Percentiles rank a stretch among this genome's conserved stretches.
These are phyloP conservation scores for Verticillium longisporum DNA, from an alignment of 2,329 filamentous ascomycete genomes.

Conservation along the genomic window DNA sequence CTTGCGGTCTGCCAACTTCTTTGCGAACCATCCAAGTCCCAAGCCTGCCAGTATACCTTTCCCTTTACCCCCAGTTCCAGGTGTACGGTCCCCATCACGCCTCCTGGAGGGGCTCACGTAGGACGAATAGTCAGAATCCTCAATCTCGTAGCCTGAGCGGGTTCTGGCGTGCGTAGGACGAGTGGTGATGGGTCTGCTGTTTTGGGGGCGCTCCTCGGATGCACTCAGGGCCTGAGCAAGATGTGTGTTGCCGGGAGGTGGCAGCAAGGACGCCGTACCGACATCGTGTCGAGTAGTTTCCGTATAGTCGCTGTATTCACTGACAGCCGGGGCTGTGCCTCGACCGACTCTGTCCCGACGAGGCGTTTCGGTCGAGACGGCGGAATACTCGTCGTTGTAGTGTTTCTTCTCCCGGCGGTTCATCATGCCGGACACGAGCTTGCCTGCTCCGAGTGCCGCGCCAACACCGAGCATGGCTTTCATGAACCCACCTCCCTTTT, in stretches of 20 bases:
- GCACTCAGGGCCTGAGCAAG: slow-evolving; percentile 38
- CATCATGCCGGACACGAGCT: slow-evolving; percentile 52
- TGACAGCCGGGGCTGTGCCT: slow-evolving; percentile 31
- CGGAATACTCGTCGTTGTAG: slow-evolving; percentile 56
- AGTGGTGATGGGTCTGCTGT: slow-evolving; percentile 36
- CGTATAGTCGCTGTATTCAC: slow-evolving; percentile 45
- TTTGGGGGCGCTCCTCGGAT: slow-evolving; percentile 29
- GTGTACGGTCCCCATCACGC: slow-evolving; percentile 32
- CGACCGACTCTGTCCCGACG: slow-evolving; percentile 35
- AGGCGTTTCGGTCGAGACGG: slow-evolving; percentile 55
- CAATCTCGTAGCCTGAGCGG: slow-evolving; percentile 34
- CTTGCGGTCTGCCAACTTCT: slow-evolving; percentile 53
- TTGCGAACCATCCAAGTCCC: slow-evolving; percentile 63
- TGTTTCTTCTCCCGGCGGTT: slow-evolving; percentile 38
- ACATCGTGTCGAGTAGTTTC: slow-evolving; percentile 23
- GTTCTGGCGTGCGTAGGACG: slow-evolving; percentile 38
- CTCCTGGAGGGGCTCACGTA: slow-evolving; percentile 58
- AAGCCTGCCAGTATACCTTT: slow-evolving; percentile 55
- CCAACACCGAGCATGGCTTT: slow-evolving; percentile 54
- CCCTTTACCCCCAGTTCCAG: slow-evolving; percentile 36
- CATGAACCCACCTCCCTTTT: slow-evolving; percentile 44
- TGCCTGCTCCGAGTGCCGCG: slow-evolving; percentile 55
- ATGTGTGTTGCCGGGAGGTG: slow-evolving; percentile 37
- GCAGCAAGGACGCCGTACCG: slow-evolving; percentile 34
- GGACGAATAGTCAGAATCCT: slow-evolving; percentile 53